phyloP scores from a whole-genome alignment of 2,329 filamentous ascomycete species.

The Biscogniauxia mediterranea region DNA sequence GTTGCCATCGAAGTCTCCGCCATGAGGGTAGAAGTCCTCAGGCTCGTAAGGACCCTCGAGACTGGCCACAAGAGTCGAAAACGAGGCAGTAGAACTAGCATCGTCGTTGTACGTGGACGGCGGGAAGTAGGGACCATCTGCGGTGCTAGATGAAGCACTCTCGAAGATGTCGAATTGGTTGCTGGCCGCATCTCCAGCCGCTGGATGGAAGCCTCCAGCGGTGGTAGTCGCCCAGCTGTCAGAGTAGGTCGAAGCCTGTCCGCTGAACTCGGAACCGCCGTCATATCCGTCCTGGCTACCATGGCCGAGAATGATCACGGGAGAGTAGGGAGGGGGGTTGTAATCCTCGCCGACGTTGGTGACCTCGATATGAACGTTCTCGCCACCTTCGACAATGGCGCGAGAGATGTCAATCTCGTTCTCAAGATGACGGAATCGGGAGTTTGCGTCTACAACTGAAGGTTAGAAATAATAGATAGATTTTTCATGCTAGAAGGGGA shows the following conservation, averaged over 20 bases:
- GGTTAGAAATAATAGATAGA: background rate
- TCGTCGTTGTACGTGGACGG: background rate
- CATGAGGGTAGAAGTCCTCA: no score
- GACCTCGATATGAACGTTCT: background rate
- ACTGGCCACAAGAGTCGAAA: background rate
- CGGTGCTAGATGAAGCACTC: background rate
- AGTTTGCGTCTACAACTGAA: background rate
- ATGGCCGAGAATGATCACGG: background rate
- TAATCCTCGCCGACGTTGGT: background rate
- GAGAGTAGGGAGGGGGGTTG: background rate
- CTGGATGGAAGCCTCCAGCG: background rate
- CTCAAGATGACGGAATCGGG: no score
- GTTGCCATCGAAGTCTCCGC: background rate
- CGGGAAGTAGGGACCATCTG: background rate
- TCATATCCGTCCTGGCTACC: background rate
- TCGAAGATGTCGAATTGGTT: background rate
- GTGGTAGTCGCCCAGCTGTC: no score
- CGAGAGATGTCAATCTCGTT: no score
- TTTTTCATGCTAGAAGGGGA: background rate
- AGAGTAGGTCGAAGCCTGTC: background rate
- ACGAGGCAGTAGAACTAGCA: background rate
- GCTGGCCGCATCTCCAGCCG: background rate
- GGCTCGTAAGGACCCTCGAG: background rate
- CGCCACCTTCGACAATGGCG: no score
- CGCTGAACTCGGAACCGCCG: background rate